Conservation (phyloP, 805 yeast species). For the Sugiyamaella americana region DNA sequence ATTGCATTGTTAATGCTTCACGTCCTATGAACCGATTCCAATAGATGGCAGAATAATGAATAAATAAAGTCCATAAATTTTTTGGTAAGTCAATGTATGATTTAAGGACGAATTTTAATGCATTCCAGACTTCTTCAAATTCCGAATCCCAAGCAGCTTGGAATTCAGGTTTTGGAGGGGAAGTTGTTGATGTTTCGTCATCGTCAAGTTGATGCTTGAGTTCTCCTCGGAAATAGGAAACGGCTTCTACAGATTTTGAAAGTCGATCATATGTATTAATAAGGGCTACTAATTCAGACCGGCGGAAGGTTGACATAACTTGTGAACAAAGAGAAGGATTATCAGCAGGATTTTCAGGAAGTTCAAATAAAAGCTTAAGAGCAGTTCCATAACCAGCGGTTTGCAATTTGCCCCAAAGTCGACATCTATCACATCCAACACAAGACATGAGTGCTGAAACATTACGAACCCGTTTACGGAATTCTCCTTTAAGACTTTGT, state of each 20-base stretch:
- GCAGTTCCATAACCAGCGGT: constrained; percentile 98
- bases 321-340: constrained; percentile 41
- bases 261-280: constrained; percentile 89
- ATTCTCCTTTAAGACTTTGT: constrained; percentile 68
- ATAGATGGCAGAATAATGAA: constrained; percentile 46
- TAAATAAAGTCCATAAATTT: constrained; percentile 44
- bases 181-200: constrained; percentile 9
- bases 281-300: constrained; percentile 83
- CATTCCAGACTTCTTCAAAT: constrained; percentile 47
- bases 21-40: constrained; percentile 80
- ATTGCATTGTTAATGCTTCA: constrained; percentile 16
- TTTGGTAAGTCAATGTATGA: constrained; percentile 70
- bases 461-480: constrained; percentile 77
- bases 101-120: constrained; percentile 54
- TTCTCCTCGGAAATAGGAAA: constrained; percentile 50
- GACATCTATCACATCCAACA: constrained; percentile 96
- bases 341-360: constrained; percentile 45
- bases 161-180: neutral
- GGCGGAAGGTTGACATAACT: constrained; percentile 51
- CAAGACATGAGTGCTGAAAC: constrained; percentile 95
- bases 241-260: constrained; percentile 74
- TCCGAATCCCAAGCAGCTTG: constrained; percentile 41
- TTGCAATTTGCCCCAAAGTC: constrained; percentile 97
- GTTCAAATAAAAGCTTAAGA: constrained; percentile 79
- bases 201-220: constrained; percentile 15